A percentile compares a stretch with the other conserved stretches of the same genome.
phyloP scores from a whole-genome alignment of 2,329 filamentous ascomycete species.

The Phyllosticta capitalensis region DNA sequence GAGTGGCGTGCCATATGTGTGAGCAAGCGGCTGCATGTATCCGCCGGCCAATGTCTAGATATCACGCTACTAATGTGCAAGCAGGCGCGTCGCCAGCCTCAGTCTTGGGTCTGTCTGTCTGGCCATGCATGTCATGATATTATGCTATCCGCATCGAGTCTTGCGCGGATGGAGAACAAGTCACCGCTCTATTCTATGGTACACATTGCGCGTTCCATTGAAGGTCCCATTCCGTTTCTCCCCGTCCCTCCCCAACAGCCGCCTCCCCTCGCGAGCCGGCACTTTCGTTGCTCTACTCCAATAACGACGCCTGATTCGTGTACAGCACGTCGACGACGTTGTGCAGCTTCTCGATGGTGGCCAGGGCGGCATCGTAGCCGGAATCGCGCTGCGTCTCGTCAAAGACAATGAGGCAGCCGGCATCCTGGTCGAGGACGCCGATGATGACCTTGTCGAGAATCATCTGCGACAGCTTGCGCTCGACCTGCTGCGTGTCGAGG shows the following conservation, averaged over 20 bases:
- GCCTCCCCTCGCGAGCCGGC: background rate
- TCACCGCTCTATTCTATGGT: background rate
- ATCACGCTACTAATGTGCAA: background rate
- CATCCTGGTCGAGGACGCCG: slow-evolving; percentile 91
- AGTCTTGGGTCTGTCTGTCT: no score
- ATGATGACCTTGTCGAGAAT: slow-evolving; percentile 99
- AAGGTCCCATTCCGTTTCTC: background rate
- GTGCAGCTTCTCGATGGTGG: slow-evolving; percentile 94
- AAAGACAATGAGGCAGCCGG: slow-evolving; percentile 94
- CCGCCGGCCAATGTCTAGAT: no score
- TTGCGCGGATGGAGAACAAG: background rate
- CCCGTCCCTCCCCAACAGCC: background rate
- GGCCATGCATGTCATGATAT: background rate
- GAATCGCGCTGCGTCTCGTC: slow-evolving; percentile 91
- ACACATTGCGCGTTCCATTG: background rate
- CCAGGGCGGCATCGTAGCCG: slow-evolving; percentile 85
- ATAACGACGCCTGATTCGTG: slow-evolving; percentile 89
- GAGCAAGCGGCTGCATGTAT: no score
- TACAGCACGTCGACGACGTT: slow-evolving; percentile 96
- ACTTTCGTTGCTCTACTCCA: slow-evolving; percentile 57
- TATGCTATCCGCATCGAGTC: background rate
- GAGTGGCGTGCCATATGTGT: no score
- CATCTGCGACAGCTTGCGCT: slow-evolving; percentile 98
- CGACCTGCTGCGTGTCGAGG: slow-evolving; percentile 89
- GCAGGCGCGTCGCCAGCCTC: background rate